Base-by-base conservation (phyloP, 2,329 filamentous ascomycete genomes). In the Leptosphaerulina australis region DNA sequence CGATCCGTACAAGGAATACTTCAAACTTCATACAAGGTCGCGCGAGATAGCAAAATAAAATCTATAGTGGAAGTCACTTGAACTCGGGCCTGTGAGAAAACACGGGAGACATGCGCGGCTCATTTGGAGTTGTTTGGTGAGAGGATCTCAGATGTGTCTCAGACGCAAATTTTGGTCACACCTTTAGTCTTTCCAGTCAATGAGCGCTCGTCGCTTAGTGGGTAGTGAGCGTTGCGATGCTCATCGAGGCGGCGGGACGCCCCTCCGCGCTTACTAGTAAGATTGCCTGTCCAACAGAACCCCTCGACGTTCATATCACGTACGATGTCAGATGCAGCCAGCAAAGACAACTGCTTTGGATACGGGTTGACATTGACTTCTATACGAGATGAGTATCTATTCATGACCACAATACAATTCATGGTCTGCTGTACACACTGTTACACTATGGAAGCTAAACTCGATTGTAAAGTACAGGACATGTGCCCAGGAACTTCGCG, bases 181-280 rank as follows among this genome's bases (percentile, higher is more conserved):
- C 59, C 39, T 54, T 26, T 30, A 34, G 25, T 29, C 37, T 29
- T 14, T 39, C 14, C 37, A 24, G 49, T 33, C 38, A 25, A 37
- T 53, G 52, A 41, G 20, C 28, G 35, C 25, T 47, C 38, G 28
- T 20, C 24, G 22, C 52, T 53, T 35, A 24, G 35, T 14, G 12
- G 15, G n/a, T 20, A 26, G 6, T 22, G 41, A 38, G 47, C 29
- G 33, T 15, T 39, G 39, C 12, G 25, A n/a, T 41, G 17, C 25
- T 28, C n/a, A 29, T 52, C 40, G 33, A 18, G 37, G 54, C 61
- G 62, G 62, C 52, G 56, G 41, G 56, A 66, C 55, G 22, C 46
- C 36, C 26, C 39, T 50, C 62, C 60, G 65, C 52, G 57, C 67
- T 68, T 64, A 69, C 58, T 34, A 20, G 56, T 61, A 58, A 64